phyloP scores from a whole-genome alignment of 2,329 filamentous ascomycete species.

The Xylaria multiplex region DNA sequence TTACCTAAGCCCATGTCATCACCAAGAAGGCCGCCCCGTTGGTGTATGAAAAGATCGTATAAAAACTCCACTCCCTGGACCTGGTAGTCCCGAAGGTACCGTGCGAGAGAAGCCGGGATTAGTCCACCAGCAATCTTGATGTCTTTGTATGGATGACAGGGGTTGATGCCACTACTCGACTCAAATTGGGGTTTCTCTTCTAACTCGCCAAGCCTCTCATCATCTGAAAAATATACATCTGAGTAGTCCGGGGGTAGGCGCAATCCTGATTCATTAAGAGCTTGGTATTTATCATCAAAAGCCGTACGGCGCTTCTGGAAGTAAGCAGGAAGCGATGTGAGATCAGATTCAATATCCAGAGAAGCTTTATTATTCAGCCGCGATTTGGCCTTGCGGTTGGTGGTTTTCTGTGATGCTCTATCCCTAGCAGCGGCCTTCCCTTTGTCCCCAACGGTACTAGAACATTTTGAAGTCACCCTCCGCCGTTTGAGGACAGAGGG shows the following conservation, averaged over 20 bases:
- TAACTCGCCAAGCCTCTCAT: conserved; percentile 69
- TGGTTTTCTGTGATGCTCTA: conserved; percentile 31
- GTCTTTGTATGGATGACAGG: conserved; percentile 77
- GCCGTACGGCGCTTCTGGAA: conserved; percentile 72
- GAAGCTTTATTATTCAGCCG: conserved; percentile 47
- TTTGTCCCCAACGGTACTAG: conserved; percentile 36
- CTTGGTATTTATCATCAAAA: conserved; percentile 72
- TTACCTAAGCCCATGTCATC: conserved; percentile 99
- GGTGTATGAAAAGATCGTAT: conserved; percentile 88
- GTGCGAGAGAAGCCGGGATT: conserved; percentile 88
- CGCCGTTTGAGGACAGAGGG: conserved; percentile 41
- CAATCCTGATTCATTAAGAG: conserved; percentile 73
- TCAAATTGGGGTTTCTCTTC: conserved; percentile 77
- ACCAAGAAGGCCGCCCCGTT: conserved; percentile 88
- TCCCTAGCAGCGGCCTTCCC: conserved; percentile 35
- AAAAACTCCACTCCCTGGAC: conserved; percentile 85
- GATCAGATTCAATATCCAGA: conserved; percentile 53
- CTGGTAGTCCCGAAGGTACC: conserved; percentile 93
- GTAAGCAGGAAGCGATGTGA: conserved; percentile 76
- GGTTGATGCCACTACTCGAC: conserved; percentile 63
- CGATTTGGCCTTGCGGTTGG: conserved; percentile 27
- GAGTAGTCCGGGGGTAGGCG: conserved; percentile 81
- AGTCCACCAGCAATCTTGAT: conserved; percentile 80
- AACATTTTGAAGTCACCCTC: conserved; percentile 36
- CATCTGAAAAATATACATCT: conserved; percentile 79